Evolutionary conservation across 768 basidiomycete genomes (phyloP), one percentile per base, ranked within the genome.

Genomic region (Mycena haematopus): DNA sequence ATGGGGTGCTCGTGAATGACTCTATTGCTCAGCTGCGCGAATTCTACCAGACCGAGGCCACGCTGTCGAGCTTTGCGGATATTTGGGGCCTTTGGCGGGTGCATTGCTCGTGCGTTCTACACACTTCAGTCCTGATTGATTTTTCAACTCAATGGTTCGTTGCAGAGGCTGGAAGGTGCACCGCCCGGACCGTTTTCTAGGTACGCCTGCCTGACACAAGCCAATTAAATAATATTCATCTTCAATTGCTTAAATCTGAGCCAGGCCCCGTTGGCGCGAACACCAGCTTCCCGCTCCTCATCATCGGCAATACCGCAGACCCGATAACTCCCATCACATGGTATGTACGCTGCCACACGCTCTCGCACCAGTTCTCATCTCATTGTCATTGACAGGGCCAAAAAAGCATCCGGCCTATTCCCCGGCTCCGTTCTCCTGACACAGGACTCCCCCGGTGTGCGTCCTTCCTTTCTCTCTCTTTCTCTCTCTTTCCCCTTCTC

Each of bases 221-320:
- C 14, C n/a, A 31, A 17, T 50, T 7, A 6, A 31, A 31, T 27
- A n/a, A 50, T 17, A n/a, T 50, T n/a, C 19, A 31, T 31, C 10
- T 10, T 9, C 25, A 17, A n/a, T n/a, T n/a, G n/a, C n/a, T n/a
- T n/a, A n/a, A 24, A 29, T 17, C 21, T 6, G 19, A 21, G 19
- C 13, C 52, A 66, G 70, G 70, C 29, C 63, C 67, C 0, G 59
- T 68, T 25, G 40, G 49, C 19, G 68, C 25, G 31, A 68, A 70
- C 40, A 72, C 71, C 19, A 69, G 66, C 60, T 65, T 63, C 54
- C 71, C 71, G 17, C 21, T 72, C 15, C 68, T 72, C 22, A 24
- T 72, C 42, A 72, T 72, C 31, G 66, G 68, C n/a, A 72, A 69
- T 49, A 72, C 71, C 0, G 62, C 63, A 5, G 69, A 70, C 33